A percentile compares a stretch with the other conserved stretches of the same genome.
phyloP scores from a whole-genome alignment of 371 early-diverging fungal species.

The Capillidium heterosporum region DNA sequence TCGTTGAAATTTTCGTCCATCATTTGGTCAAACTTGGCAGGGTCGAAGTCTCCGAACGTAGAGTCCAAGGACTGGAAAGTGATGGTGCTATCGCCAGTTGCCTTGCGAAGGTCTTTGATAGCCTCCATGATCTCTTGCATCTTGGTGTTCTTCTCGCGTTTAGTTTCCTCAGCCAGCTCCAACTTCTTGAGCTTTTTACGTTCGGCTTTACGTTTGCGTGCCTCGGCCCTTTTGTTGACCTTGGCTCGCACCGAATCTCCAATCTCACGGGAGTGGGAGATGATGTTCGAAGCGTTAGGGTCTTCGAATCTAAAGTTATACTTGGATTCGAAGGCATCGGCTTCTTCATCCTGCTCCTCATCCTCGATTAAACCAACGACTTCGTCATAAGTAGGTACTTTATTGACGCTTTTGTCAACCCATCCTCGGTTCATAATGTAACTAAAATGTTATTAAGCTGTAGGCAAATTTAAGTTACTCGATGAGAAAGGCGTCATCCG shows the following conservation, averaged over 20 bases:
- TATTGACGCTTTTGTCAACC: constrained; percentile 57
- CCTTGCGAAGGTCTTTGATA: constrained; percentile 59
- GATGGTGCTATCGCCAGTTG: constrained; percentile 50
- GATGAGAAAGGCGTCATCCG: constrained; percentile 76
- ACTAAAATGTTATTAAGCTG: constrained; percentile 10
- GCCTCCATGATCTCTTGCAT: constrained; percentile 58
- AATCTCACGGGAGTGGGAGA: constrained; percentile 44
- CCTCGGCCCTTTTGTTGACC: constrained; percentile 49
- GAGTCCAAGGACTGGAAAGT: constrained; percentile 45
- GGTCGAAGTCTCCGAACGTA: constrained; percentile 86
- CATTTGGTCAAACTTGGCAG: constrained; percentile 54
- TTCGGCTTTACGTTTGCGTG: constrained; percentile 41
- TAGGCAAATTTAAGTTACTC: constrained; percentile 25
- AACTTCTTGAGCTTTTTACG: constrained; percentile 48
- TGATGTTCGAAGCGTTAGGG: constrained; percentile 4
- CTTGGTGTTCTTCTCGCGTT: constrained; percentile 75
- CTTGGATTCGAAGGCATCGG: constrained; percentile 73
- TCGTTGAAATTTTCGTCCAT: constrained; percentile 67
- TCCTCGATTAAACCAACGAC: constrained; percentile 43
- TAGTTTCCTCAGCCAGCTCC: constrained; percentile 61
- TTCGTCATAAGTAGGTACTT: constrained; percentile 36
- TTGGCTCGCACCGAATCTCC: constrained; percentile 49
- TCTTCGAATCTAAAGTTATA: constrained; percentile 88
- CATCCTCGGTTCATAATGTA: constrained; percentile 86
- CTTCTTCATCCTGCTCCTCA: constrained; percentile 44